Evolutionary conservation across 305 asterid genomes (phyloP).

Genomic region (Plantago lanceolata): DNA sequence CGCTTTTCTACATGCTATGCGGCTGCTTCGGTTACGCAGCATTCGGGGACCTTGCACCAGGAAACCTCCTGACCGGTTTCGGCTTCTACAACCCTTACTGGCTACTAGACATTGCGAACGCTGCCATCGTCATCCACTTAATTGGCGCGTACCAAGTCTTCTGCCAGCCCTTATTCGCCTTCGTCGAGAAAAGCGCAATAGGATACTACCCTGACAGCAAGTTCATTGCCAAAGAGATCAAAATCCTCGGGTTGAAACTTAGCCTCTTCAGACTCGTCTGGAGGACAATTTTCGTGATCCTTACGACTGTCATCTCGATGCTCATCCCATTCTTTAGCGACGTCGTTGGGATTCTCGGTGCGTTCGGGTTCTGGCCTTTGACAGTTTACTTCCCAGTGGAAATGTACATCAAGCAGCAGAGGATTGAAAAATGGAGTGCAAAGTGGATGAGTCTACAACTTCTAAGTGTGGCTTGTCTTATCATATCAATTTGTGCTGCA

Average conservation of each 20-base stretch:
- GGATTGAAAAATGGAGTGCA: slow-evolving; percentile 58
- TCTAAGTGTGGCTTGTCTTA: slow-evolving; percentile 49
- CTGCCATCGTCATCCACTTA: slow-evolving; percentile 50
- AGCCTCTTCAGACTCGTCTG: slow-evolving; percentile 54
- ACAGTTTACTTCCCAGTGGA: slow-evolving; percentile 67
- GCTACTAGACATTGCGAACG: slow-evolving; percentile 55
- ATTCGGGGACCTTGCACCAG: slow-evolving; percentile 51
- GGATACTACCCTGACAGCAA: slow-evolving; percentile 33
- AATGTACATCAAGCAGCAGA: slow-evolving; percentile 56
- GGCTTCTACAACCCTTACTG: slow-evolving; percentile 70
- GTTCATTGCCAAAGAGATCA: slow-evolving; percentile 41
- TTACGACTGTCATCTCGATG: slow-evolving; percentile 56
- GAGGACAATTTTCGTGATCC: slow-evolving; percentile 53
- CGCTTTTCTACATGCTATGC: slow-evolving; percentile 55
- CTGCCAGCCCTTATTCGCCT: slow-evolving; percentile 65
- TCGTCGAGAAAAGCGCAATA: slow-evolving; percentile 38
- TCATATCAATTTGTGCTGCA: slow-evolving; percentile 60
- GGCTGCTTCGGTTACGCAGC: slow-evolving; percentile 73
- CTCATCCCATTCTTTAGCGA: slow-evolving; percentile 68
- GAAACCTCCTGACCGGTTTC: slow-evolving; percentile 62
- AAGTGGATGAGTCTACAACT: slow-evolving; percentile 56
- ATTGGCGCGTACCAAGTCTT: slow-evolving; percentile 66
- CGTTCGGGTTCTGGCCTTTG: slow-evolving; percentile 68
- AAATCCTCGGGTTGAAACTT: slow-evolving; percentile 42
- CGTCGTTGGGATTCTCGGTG: slow-evolving; percentile 71